Percentiles rank a stretch among this genome's conserved stretches.
phyloP scores from a whole-genome alignment of 2,329 filamentous ascomycete species.

The Fragosphaeria purpurea region DNA sequence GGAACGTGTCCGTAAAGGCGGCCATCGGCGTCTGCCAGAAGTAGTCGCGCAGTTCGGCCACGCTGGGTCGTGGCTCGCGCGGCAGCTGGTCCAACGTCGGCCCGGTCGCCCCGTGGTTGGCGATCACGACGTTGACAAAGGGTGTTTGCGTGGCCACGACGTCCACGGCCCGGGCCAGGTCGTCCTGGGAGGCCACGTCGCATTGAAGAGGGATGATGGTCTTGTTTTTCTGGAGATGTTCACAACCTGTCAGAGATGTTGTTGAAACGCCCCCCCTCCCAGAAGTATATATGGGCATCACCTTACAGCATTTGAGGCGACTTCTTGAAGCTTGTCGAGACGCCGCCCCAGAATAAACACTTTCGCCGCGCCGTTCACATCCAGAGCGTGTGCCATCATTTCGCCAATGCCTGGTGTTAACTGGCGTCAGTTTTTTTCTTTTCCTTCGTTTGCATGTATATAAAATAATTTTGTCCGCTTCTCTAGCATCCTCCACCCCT shows the following conservation, averaged over 20 bases:
- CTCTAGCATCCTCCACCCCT: no score
- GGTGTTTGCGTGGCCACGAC: slow-evolving; percentile 24
- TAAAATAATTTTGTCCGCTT: no score
- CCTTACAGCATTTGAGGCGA: background rate
- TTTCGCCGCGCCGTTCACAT: slow-evolving; percentile 5
- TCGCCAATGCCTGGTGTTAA: slow-evolving; percentile 1
- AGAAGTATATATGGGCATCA: no score
- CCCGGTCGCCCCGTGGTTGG: slow-evolving; percentile 43
- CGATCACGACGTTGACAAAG: slow-evolving; percentile 48
- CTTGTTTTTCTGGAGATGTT: background rate
- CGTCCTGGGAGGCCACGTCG: slow-evolving; percentile 19
- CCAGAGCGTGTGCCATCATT: slow-evolving; percentile 7
- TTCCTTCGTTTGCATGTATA: no score
- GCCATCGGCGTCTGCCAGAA: slow-evolving; percentile 26
- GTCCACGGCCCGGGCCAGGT: slow-evolving; percentile 43
- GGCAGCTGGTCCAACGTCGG: slow-evolving; percentile 8
- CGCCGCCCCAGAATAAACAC: slow-evolving; percentile 7
- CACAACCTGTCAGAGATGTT: background rate
- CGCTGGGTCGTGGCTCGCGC: background rate
- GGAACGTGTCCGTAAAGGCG: slow-evolving; percentile 47
- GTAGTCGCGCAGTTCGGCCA: slow-evolving; percentile 29
- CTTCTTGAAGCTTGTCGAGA: slow-evolving; percentile 1
- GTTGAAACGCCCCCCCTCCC: background rate
- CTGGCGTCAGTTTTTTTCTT: no score
- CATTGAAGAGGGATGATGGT: slow-evolving; percentile 1